Conservation (phyloP, 192 early-diverging fungal genomes). For the Jimgerdemannia lactiflua region DNA sequence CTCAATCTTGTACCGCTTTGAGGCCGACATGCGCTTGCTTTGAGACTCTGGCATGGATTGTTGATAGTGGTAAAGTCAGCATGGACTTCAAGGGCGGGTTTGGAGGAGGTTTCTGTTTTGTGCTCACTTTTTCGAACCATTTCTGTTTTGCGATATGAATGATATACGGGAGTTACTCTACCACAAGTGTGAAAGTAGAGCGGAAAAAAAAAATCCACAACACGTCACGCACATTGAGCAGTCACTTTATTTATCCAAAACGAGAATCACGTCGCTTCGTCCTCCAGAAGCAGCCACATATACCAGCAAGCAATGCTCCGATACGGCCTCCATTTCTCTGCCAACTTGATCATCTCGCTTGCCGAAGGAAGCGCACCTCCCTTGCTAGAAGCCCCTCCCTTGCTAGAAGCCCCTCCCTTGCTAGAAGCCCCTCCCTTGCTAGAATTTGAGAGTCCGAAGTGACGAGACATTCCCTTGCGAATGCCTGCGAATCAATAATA, state of each 20-base stretch:
- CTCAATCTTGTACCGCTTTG: slow-evolving; percentile 58
- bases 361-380: slow-evolving; percentile 36
- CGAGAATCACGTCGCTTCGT: not conserved
- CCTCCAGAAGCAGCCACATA: slow-evolving; percentile 55
- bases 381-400: slow-evolving; percentile 1
- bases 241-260: no score
- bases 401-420: not conserved
- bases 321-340: slow-evolving; percentile 62
- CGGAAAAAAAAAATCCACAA: no score
- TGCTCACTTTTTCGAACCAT: not conserved
- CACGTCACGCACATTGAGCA: no score
- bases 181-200: no score
- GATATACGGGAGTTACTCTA: no score
- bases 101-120: not conserved
- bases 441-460: slow-evolving; percentile 53
- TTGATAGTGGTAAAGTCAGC: not conserved
- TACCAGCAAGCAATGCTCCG: slow-evolving; percentile 61
- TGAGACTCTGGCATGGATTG: slow-evolving; percentile 33
- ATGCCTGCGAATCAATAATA: slow-evolving; percentile 43
- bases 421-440: slow-evolving; percentile 6
- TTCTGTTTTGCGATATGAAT: not conserved
- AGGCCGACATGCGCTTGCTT: slow-evolving; percentile 53
- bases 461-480: slow-evolving; percentile 58
- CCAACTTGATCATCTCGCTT: slow-evolving; percentile 49
- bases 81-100: not conserved